Base-by-base conservation (phyloP, 352 stramenopile genomes). In the Bremia lactucae region DNA sequence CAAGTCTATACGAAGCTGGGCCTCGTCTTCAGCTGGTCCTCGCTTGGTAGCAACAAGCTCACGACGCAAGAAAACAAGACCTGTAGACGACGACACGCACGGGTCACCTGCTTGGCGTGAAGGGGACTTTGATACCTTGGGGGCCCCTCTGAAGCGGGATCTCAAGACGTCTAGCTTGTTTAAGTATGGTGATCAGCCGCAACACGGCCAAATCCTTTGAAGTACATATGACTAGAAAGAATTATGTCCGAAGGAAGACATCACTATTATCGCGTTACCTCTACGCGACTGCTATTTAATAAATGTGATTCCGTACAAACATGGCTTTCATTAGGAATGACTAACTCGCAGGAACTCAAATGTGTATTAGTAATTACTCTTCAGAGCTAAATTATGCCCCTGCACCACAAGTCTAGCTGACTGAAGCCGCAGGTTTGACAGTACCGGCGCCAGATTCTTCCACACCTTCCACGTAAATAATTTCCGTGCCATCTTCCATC, bases 401-500 rank as follows among this genome's bases (percentile, higher is more conserved):
- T 16, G 15, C 28, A 33, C n/a, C 15, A 13, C 2, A 38, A 23
- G 3, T 14, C 15, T 58, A 62, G 26, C 24, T 42, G 15, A 25
- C 55, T 23, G 49, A 42, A 11, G 31, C 41, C 7, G 59, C 51
- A 35, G 62, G 46, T 24, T 53, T 62, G 7, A 76, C 62, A 0
- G 59, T 64, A n/a, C 55, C 65, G 7, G 48, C 56, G 11, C 16
- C 29, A 2, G 33, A 31, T 11, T 35, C 23, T 36, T 65, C 48
- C 11, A 67, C 67, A 35, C 67, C 67, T 13, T 62, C 64, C 14
- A 79, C 33, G 38, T 72, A 79, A 20, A 62, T 63, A 40, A 79
- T 44, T 38, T 65, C 57, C 8, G 67, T 69, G 15, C 73, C 68
- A 31, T 68, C 76, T 42, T 86, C 73, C 41, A 82, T 72, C 19